Conservation (phyloP, 1,284 basidiomycete genomes). For the Amylostereum areolatum region DNA sequence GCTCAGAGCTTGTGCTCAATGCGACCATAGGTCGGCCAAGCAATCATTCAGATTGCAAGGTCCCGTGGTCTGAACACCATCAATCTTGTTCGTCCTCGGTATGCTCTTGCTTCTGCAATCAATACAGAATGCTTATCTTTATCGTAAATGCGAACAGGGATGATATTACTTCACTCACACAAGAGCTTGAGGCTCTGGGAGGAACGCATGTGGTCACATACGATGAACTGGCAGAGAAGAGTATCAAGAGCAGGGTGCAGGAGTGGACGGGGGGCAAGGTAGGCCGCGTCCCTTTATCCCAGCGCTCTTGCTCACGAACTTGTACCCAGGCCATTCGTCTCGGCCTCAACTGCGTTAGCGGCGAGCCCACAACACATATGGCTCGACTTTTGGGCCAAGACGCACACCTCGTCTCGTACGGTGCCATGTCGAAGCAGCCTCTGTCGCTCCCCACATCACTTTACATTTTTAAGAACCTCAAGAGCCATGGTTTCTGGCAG, state of each 20-base stretch:
- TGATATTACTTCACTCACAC: conserved; percentile 43
- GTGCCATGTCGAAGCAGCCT: conserved; percentile 83
- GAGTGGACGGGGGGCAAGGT: conserved; percentile 57
- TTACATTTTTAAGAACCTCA: conserved; percentile 79
- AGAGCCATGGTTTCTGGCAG: conserved; percentile 72
- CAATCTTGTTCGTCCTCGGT: conserved; percentile 75
- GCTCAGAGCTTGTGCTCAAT: not conserved
- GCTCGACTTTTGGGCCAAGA: conserved; percentile 56
- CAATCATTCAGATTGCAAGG: conserved; percentile 77
- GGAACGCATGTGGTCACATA: conserved; percentile 74
- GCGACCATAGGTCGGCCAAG: conserved; percentile 59
- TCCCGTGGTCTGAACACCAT: conserved; percentile 62
- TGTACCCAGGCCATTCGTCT: conserved; percentile 47
- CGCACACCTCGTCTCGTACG: conserved; percentile 78
- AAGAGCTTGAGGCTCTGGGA: conserved; percentile 52
- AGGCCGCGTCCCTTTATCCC: conserved; percentile 1
- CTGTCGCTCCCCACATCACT: conserved; percentile 71
- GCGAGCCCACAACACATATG: conserved; percentile 64
- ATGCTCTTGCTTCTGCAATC: conserved; percentile 6
- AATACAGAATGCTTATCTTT: not conserved
- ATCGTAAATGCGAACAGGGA: conserved; percentile 31
- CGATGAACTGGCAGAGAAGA: conserved; percentile 56
- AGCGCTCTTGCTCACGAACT: not conserved
- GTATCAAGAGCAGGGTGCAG: conserved; percentile 43
- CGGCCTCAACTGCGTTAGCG: conserved; percentile 77